These are phyloP conservation scores for Beauveria varroae DNA, from an alignment of 2,329 filamentous ascomycete genomes.

Conservation along the genomic window DNA sequence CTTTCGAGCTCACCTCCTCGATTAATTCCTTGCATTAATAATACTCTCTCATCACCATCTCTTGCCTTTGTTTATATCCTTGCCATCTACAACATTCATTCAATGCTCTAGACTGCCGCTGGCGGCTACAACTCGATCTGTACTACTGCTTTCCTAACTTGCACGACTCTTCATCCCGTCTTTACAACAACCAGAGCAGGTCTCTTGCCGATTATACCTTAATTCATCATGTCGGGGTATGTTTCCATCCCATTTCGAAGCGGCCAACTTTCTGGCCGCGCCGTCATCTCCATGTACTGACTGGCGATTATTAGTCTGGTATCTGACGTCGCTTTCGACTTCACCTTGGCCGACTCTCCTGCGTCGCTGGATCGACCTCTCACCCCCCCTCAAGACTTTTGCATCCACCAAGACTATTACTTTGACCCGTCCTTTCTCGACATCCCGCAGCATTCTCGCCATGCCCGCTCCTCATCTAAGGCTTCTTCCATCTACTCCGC, in stretches of 20 bases:
- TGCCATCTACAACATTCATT: neutral
- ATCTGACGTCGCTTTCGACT: slow-evolving; percentile 56
- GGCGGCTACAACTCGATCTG: slow-evolving; percentile 5
- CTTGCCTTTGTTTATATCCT: neutral
- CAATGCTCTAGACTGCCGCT: slow-evolving; percentile 6
- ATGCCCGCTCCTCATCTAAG: slow-evolving; percentile 58
- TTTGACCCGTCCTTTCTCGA: slow-evolving; percentile 50
- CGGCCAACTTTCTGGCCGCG: neutral
- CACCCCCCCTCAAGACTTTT: slow-evolving; percentile 19
- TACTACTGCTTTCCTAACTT: neutral
- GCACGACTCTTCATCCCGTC: neutral
- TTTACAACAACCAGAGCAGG: slow-evolving; percentile 15
- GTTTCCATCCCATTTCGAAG: slow-evolving; percentile 13
- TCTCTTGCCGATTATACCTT: slow-evolving; percentile 10
- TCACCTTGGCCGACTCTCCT: slow-evolving; percentile 39
- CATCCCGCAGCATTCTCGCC: slow-evolving; percentile 45
- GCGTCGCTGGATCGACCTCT: slow-evolving; percentile 25
- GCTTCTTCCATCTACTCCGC: slow-evolving; percentile 56
- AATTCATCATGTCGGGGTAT: slow-evolving; percentile 28
- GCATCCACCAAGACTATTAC: slow-evolving; percentile 29
- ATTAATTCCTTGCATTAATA: neutral
- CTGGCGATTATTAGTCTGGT: slow-evolving; percentile 43
- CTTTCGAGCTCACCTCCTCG: slow-evolving; percentile 6
- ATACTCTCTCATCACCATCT: neutral
- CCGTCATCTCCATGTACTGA: slow-evolving; percentile 15